These are phyloP conservation scores for Taiwanofungus camphoratus DNA, from an alignment of 1,284 basidiomycete genomes.

Conservation along the genomic window DNA sequence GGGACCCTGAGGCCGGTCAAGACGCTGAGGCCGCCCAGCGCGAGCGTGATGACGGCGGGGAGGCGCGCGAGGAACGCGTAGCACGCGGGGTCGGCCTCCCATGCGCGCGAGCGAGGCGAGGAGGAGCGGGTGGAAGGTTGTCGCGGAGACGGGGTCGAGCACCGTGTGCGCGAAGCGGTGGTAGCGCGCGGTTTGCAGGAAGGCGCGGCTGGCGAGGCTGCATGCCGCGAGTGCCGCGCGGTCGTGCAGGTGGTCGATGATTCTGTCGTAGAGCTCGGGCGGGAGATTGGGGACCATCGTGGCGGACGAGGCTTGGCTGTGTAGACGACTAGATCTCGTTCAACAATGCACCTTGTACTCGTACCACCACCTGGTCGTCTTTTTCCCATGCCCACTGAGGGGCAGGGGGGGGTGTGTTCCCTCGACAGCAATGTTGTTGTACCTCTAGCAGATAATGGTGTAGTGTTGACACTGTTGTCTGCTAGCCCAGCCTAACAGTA, in stretches of 20 bases:
- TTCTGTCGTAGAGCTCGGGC: conserved; percentile 19
- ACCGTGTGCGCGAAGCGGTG: conserved; percentile 22
- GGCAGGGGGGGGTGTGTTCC: too few relatives aligned
- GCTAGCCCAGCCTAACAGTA: too few relatives aligned
- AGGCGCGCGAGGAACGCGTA: background rate
- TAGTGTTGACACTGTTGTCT: too few relatives aligned
- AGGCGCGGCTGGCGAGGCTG: conserved; percentile 9
- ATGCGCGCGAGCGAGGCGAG: background rate
- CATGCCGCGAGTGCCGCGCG: conserved; percentile 16
- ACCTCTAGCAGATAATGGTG: too few relatives aligned
- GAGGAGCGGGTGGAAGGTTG: background rate
- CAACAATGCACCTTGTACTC: background rate
- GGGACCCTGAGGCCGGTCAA: too few relatives aligned
- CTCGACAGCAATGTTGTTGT: too few relatives aligned
- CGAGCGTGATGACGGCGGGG: background rate
- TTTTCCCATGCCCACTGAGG: too few relatives aligned
- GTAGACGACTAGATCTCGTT: too few relatives aligned
- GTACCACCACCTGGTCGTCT: too few relatives aligned
- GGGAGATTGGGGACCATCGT: conserved; percentile 3
- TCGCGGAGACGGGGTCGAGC: background rate
- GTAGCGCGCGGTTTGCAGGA: conserved; percentile 23
- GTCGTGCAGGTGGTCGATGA: conserved; percentile 19
- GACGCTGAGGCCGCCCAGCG: too few relatives aligned
- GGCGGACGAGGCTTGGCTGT: too few relatives aligned
- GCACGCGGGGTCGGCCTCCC: background rate